phyloP scores from a whole-genome alignment of 2,329 filamentous ascomycete genomes.

The Cadophora sp. region DNA sequence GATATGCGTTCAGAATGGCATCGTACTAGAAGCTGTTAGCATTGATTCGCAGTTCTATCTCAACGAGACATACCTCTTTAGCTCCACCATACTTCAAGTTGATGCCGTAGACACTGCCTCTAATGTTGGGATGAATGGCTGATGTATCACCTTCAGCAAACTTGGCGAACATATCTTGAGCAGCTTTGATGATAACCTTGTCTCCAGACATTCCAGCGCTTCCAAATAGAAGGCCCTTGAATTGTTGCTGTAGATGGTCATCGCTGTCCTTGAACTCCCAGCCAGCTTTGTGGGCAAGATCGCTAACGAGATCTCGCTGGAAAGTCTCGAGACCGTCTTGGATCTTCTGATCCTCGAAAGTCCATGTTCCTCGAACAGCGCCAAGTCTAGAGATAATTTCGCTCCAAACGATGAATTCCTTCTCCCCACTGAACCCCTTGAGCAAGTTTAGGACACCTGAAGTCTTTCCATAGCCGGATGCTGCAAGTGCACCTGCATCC shows the following conservation, averaged over 20 bases:
- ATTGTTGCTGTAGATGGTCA: conserved; percentile 90
- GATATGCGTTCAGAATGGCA: conserved; percentile 76
- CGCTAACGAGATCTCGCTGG: conserved; percentile 77
- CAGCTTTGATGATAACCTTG: conserved; percentile 76
- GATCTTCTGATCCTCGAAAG: conserved; percentile 79
- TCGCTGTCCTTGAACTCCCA: conserved; percentile 88
- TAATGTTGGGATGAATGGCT: conserved; percentile 91
- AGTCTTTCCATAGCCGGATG: conserved; percentile 92
- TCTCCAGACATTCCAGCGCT: conserved; percentile 83
- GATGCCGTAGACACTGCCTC: conserved; percentile 85
- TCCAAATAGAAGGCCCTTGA: conserved; percentile 91
- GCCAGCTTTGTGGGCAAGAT: conserved; percentile 84
- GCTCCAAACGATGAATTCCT: conserved; percentile 93
- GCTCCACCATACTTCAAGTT: conserved; percentile 83
- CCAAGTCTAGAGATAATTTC: conserved; percentile 83
- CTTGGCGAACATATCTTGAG: conserved; percentile 89
- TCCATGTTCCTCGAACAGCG: conserved; percentile 83
- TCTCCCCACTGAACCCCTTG: conserved; percentile 83
- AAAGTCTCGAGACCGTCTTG: conserved; percentile 83
- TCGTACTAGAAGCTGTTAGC: conserved; percentile 65
- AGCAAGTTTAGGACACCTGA: conserved; percentile 86
- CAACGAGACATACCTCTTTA: conserved; percentile 66
- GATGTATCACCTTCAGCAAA: conserved; percentile 79
- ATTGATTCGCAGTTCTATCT: background rate
- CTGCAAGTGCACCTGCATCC: conserved; percentile 87